These are phyloP conservation scores for Talaromyces ruber DNA, from an alignment of 495 filamentous ascomycete genomes.

Conservation along the genomic window DNA sequence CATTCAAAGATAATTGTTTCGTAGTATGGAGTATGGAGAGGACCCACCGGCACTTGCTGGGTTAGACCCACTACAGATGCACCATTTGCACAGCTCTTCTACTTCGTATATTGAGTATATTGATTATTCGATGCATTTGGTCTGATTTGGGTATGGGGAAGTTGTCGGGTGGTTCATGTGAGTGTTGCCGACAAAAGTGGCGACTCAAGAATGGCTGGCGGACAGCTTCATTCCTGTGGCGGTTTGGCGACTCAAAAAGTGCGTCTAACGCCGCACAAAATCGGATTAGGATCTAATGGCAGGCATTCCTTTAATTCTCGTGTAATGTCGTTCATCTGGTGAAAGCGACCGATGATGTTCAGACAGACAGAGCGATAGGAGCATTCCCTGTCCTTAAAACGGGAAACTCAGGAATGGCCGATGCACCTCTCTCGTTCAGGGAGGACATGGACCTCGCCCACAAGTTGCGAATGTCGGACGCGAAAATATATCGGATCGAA, in stretches of 20 bases:
- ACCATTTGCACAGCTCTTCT: neutral
- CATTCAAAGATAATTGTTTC: too few species aligned
- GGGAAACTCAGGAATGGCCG: neutral
- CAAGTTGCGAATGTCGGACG: neutral
- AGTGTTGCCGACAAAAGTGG: neutral
- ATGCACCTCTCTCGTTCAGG: neutral
- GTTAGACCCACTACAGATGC: neutral
- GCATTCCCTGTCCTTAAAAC: neutral
- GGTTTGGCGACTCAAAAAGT: neutral
- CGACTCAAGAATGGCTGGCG: neutral
- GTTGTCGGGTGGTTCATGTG: neutral
- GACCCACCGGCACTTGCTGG: neutral
- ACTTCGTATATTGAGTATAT: neutral
- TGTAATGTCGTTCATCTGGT: neutral
- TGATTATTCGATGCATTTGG: neutral
- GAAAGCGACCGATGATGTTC: neutral
- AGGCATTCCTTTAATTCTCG: neutral
- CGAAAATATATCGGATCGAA: neutral
- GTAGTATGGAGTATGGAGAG: neutral
- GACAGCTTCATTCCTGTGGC: neutral
- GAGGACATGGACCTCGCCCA: neutral
- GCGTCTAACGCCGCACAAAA: neutral
- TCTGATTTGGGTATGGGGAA: neutral
- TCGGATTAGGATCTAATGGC: neutral
- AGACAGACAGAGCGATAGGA: neutral